These are phyloP conservation scores for Leccinum subtestaceum DNA, from an alignment of 768 basidiomycete genomes.

Conservation along the genomic window DNA sequence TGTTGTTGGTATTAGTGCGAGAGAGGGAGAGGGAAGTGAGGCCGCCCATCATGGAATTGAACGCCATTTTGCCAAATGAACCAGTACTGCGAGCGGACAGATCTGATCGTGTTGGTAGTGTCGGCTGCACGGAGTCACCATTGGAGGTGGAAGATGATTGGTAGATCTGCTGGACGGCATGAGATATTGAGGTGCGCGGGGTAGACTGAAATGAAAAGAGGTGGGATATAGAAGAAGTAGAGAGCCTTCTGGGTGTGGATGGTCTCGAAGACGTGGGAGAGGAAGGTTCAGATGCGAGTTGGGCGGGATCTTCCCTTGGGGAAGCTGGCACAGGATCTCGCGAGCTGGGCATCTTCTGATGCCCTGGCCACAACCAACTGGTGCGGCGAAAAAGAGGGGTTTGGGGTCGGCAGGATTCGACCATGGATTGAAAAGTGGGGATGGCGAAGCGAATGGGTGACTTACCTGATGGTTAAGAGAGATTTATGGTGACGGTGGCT, in stretches of 20 bases:
- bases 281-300: background rate
- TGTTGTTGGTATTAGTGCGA: constrained; percentile 45
- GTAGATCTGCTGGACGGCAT: constrained; percentile 19
- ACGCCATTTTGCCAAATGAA: constrained; percentile 60
- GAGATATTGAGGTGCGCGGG: constrained; percentile 15
- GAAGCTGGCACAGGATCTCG: constrained; percentile 20
- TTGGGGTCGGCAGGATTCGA: constrained; percentile 10
- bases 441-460: constrained; percentile 15
- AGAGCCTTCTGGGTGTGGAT: constrained; percentile 21
- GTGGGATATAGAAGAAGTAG: constrained; percentile 24
- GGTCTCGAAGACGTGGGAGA: constrained; percentile 16
- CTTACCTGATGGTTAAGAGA: constrained; percentile 33
- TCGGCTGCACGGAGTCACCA: constrained; percentile 7
- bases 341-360: constrained; percentile 20
- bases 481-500: constrained; percentile 28
- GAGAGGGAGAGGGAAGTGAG: constrained; percentile 63
- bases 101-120: constrained; percentile 33
- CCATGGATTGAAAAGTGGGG: constrained; percentile 21
- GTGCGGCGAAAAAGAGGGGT: constrained; percentile 17
- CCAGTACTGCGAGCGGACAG: constrained; percentile 36
- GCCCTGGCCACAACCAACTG: constrained; percentile 31
- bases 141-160: constrained; percentile 7
- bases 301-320: constrained; percentile 14
- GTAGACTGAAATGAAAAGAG: constrained; percentile 26
- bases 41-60: constrained; percentile 70